phyloP scores from a whole-genome alignment of 2,329 filamentous ascomycete species.

The Xenosphaeropsis pyriputrescens region DNA sequence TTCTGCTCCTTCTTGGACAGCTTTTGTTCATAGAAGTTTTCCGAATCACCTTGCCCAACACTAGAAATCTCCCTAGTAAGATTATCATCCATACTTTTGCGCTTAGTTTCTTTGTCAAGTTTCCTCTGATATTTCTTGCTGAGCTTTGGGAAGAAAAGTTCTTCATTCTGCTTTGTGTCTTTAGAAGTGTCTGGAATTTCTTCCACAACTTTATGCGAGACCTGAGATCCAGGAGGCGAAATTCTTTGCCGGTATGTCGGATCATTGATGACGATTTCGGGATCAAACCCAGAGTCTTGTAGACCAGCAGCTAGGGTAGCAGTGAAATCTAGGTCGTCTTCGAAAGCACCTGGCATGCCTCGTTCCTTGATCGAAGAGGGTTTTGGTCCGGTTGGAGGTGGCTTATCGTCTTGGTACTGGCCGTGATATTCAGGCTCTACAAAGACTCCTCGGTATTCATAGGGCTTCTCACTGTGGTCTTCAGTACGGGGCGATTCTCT shows the following conservation, averaged over 20 bases:
- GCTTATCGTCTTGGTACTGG: conserved; percentile 26
- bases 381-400: conserved; percentile 42
- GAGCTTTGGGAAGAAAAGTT: conserved; percentile 16
- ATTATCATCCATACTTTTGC: conserved; percentile 5
- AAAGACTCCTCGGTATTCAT: conserved; percentile 14
- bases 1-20: conserved; percentile 24
- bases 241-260: conserved; percentile 46
- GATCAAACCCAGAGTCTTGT: conserved; percentile 55
- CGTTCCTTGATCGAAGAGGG: conserved; percentile 29
- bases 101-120: conserved; percentile 24
- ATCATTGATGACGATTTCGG: conserved; percentile 55
- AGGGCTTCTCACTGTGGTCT: conserved; percentile 2
- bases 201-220: conserved; percentile 20
- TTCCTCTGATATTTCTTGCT: conserved; percentile 26
- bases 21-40: conserved; percentile 6
- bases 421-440: conserved; percentile 15
- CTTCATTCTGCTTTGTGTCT: conserved; percentile 17
- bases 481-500: neutral
- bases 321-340: conserved; percentile 53
- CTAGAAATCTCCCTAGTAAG: neutral
- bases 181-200: conserved; percentile 28
- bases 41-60: neutral
- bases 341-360: conserved; percentile 51
- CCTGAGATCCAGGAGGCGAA: conserved; percentile 41
- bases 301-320: conserved; percentile 55